phyloP scores from a whole-genome alignment of 345 rosid species.

The Fremontodendron californicum region DNA sequence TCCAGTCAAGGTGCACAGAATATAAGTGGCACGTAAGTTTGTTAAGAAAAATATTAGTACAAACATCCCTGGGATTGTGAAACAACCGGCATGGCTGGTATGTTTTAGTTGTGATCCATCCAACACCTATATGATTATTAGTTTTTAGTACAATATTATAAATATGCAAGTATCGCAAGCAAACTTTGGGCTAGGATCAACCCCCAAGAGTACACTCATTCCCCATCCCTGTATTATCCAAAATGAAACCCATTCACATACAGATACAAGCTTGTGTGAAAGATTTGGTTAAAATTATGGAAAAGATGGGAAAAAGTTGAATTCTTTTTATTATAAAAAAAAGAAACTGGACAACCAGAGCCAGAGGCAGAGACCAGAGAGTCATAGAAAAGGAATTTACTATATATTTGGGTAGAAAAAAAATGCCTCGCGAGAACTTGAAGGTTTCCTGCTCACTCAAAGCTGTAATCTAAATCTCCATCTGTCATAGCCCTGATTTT shows the following conservation, averaged over 20 bases:
- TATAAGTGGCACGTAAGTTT: background rate
- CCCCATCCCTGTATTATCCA: constrained; percentile 2
- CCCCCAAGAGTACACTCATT: background rate
- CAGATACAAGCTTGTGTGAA: background rate
- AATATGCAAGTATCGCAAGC: background rate
- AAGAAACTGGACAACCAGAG: background rate
- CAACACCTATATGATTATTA: background rate
- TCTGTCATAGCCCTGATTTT: constrained; percentile 42
- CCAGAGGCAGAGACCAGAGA: no score
- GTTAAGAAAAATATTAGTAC: background rate
- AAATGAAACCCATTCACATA: background rate
- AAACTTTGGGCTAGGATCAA: background rate
- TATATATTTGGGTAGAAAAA: constrained; percentile 23
- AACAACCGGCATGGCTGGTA: background rate
- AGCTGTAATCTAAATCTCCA: constrained; percentile 60
- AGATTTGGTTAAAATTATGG: background rate
- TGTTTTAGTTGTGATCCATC: background rate
- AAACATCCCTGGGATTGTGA: background rate
- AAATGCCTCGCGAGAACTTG: constrained; percentile 64
- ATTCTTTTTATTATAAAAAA: no score
- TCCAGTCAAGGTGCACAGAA: background rate
- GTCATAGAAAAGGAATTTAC: background rate
- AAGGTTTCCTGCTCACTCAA: constrained; percentile 55
- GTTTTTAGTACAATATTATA: background rate
- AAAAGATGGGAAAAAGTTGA: no score